These are phyloP conservation scores for Diplodia seriata DNA, from an alignment of 2,329 filamentous ascomycete species.

Conservation along the genomic window DNA sequence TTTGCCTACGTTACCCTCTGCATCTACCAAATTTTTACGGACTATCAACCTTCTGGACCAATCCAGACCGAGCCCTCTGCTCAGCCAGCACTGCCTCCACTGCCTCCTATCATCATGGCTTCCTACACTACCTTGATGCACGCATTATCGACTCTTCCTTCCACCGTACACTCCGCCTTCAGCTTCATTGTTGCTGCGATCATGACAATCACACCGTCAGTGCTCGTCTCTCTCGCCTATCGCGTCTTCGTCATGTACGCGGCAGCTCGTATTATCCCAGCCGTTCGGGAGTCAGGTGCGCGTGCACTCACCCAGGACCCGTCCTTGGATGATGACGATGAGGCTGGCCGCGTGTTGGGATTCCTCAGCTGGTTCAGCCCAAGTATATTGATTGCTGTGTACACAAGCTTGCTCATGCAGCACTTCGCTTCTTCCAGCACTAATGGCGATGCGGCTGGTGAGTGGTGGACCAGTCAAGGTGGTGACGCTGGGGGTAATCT, in stretches of 20 bases:
- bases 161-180: slow-evolving; percentile 80
- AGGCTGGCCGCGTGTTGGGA: slow-evolving; percentile 78
- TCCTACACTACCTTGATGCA: slow-evolving; percentile 93
- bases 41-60: slow-evolving; percentile 82
- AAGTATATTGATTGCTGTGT: slow-evolving; percentile 92
- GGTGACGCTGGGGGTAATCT: slow-evolving; percentile 83
- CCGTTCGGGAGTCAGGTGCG: slow-evolving; percentile 85
- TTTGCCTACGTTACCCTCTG: slow-evolving; percentile 99
- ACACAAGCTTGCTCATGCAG: slow-evolving; percentile 93
- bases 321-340: slow-evolving; percentile 82
- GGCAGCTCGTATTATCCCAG: slow-evolving; percentile 93
- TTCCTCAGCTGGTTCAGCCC: slow-evolving; percentile 94
- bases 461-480: slow-evolving; percentile 85
- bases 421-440: slow-evolving; percentile 81
- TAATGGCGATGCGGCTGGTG: slow-evolving; percentile 60
- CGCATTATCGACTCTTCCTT: slow-evolving; percentile 81
- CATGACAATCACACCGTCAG: slow-evolving; percentile 92
- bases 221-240: slow-evolving; percentile 93
- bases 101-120: slow-evolving; percentile 97
- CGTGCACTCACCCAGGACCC: slow-evolving; percentile 83
- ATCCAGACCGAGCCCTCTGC: slow-evolving; percentile 61
- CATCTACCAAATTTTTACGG: slow-evolving; percentile 98
- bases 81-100: slow-evolving; percentile 91
- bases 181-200: slow-evolving; percentile 90
- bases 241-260: slow-evolving; percentile 95